phyloP scores from a whole-genome alignment of 768 basidiomycete species.

The Serendipita vermifera region DNA sequence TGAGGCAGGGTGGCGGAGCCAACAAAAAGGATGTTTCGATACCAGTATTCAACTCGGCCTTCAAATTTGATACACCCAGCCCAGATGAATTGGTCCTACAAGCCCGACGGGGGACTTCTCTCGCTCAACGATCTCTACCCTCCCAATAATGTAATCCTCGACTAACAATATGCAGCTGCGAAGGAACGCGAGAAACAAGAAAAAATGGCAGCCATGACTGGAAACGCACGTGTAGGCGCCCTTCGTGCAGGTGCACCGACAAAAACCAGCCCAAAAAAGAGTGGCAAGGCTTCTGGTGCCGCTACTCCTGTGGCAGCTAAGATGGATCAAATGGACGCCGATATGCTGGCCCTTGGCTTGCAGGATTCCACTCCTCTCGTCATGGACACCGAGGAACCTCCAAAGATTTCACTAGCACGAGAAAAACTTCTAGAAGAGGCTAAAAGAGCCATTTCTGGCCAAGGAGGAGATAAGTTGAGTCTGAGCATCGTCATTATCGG shows the following conservation, averaged over 20 bases:
- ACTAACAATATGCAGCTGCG: constrained; percentile 38
- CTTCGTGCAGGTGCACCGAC: constrained; percentile 18
- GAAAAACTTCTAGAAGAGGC: constrained; percentile 82
- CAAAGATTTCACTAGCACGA: constrained; percentile 52
- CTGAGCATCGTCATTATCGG: constrained; percentile 89
- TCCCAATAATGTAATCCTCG: constrained; percentile 20
- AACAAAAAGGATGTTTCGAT: too few species aligned
- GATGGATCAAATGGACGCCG: constrained; percentile 40
- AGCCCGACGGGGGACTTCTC: constrained; percentile 62
- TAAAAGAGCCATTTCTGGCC: constrained; percentile 34
- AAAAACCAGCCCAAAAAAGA: constrained; percentile 30
- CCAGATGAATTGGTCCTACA: constrained; percentile 82
- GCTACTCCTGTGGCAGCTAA: constrained; percentile 19
- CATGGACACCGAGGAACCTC: constrained; percentile 42
- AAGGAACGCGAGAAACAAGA: constrained; percentile 62
- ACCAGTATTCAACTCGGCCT: constrained; percentile 21
- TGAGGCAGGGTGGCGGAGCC: too few species aligned
- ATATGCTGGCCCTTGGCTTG: constrained; percentile 64
- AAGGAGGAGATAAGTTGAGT: constrained; percentile 33
- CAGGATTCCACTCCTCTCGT: constrained; percentile 22
- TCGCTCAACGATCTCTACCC: constrained; percentile 20
- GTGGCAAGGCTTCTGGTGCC: constrained; percentile 27
- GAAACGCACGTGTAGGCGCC: constrained; percentile 24
- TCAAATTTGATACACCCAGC: constrained; percentile 71
- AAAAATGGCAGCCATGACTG: constrained; percentile 38